Evolutionary conservation across 192 early-diverging fungal genomes (phyloP).

Genomic region (Backusella westeae): DNA sequence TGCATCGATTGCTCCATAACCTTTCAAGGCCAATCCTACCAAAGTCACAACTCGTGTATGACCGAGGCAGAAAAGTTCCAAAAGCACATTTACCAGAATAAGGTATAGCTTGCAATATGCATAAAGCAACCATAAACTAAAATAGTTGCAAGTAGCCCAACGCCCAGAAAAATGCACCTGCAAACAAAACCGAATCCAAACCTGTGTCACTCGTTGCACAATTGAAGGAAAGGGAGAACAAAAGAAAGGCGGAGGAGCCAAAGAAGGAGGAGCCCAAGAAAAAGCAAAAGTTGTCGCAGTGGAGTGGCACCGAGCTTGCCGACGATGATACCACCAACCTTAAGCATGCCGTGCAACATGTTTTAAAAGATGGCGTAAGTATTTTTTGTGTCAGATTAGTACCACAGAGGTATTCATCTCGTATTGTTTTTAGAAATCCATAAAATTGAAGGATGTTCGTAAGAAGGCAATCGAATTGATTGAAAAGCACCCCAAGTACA

Average conservation of each 20-base stretch:
- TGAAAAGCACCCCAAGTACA: constrained; percentile 14
- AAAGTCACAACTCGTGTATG: constrained; percentile 86
- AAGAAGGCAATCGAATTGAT: constrained; percentile 23
- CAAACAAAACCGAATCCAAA: constrained; percentile 5
- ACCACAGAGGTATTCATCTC: background rate
- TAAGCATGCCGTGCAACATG: background rate
- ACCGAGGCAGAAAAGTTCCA: constrained; percentile 95
- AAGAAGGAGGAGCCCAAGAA: constrained; percentile 30
- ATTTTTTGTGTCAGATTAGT: background rate
- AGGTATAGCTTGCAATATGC: constrained; percentile 34
- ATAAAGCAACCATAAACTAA: background rate
- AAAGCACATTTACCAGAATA: constrained; percentile 79
- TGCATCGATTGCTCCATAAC: constrained; percentile 91
- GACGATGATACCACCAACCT: constrained; percentile 5
- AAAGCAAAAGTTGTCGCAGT: constrained; percentile 28
- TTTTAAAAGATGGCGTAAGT: constrained; percentile 13
- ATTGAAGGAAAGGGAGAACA: constrained; percentile 41
- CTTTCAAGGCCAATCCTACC: constrained; percentile 76
- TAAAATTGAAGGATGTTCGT: constrained; percentile 15
- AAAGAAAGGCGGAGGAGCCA: constrained; percentile 22
- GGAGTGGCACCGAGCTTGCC: constrained; percentile 22
- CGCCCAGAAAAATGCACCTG: constrained; percentile 19
- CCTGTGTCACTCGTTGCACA: constrained; percentile 40
- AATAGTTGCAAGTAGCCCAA: background rate
- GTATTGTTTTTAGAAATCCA: constrained; percentile 2